Evolutionary conservation across 2,329 filamentous ascomycete genomes (phyloP).

Genomic region (Myotisia sp.): DNA sequence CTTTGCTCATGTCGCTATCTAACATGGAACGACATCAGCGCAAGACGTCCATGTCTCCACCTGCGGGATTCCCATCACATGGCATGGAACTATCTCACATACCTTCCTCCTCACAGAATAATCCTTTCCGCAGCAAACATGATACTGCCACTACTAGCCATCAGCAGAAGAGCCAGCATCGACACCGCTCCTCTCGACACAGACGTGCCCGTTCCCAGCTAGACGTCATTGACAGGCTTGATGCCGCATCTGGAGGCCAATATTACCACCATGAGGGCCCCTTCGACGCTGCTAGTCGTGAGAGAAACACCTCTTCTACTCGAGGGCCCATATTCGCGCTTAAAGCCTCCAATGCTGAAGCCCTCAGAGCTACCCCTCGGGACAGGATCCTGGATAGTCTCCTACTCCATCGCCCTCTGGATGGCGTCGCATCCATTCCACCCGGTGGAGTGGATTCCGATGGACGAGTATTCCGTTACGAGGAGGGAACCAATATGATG

Average conservation of each 20-base stretch:
- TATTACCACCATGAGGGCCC: constrained; percentile 83
- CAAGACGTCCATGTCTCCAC: too few species aligned
- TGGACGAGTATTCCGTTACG: constrained; percentile 60
- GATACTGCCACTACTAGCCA: too few species aligned
- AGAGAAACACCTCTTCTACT: constrained; percentile 52
- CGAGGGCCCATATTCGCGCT: constrained; percentile 65
- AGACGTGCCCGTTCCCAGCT: too few species aligned
- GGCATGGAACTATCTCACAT: too few species aligned
- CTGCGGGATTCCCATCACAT: too few species aligned
- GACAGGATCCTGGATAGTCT: constrained; percentile 67
- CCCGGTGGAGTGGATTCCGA: constrained; percentile 54
- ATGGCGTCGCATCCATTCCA: constrained; percentile 65
- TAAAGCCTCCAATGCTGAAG: constrained; percentile 55
- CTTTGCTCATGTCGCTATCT: too few species aligned
- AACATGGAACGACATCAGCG: too few species aligned
- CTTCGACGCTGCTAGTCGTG: constrained; percentile 66
- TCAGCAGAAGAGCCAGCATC: too few species aligned
- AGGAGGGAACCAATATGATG: constrained; percentile 80
- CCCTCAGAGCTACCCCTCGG: constrained; percentile 62
- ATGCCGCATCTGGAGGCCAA: constrained; percentile 15
- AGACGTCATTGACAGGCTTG: constrained; percentile 65
- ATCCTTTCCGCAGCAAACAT: too few species aligned
- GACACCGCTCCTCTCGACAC: too few species aligned
- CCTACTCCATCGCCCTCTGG: constrained; percentile 58
- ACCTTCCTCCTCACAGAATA: too few species aligned